Base-by-base conservation (phyloP, 148 eudicot species). In the Rhododendron mucronatum region DNA sequence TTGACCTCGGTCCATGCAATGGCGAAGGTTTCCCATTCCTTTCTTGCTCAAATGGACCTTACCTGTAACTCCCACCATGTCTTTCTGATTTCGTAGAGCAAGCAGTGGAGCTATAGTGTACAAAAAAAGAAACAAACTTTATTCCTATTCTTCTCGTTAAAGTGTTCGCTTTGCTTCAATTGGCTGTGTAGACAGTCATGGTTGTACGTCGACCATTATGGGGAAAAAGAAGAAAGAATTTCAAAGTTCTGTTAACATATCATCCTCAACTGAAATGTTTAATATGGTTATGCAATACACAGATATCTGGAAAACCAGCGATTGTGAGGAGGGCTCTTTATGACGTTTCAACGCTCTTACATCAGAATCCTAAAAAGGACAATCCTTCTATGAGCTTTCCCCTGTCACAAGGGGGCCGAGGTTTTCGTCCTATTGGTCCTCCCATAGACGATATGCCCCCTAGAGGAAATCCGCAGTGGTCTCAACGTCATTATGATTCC, bases 361-460 rank as follows among this genome's bases (percentile, higher is more conserved):
- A 95, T 89, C 92, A 93, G 86, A 94, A 92, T 91, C 96, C 98
- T 63, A 94, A 92, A 65, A 94, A 95, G 87, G 98, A 95, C 71
- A 88, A 88, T 48, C 91, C 94, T 92, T 92, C 94, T 86, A 78
- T 82, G 63, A 89, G 89, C 90, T 81, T 65, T 41, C 88, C 90
- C 44, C 30, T 81, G 86, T 91, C 93, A 15, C 82, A 88, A 44
- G 89, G 89, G 78, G 84, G 86, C 89, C 90, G 85, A 44, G 93
- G 88, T 51, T 91, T 88, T 86, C 93, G 75, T 87, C 91, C 90
- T 80, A 80, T 84, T 77, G 93, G 91, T 82, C 92, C 89, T 85
- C 92, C 93, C 39, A 7, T 87, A 47, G 50, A 78, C 82, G 87
- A 89, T 84, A 61, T 92, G 86, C 89, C 89, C 78, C 92, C 92